Conservation (phyloP, 257 asterid genomes). For the Solanum gracilifrons region DNA sequence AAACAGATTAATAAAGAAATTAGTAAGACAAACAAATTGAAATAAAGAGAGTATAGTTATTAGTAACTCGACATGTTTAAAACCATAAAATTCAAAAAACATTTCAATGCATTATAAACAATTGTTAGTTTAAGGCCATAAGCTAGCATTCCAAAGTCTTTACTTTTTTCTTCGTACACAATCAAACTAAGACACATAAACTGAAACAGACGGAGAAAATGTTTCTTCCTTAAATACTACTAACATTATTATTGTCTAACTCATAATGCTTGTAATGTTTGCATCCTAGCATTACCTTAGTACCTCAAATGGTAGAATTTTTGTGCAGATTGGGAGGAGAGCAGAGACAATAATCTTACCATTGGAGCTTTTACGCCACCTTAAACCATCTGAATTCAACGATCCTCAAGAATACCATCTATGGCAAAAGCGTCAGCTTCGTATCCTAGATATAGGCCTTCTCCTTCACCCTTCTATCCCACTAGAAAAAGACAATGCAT, state of each 20-base stretch:
- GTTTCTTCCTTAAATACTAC: neutral
- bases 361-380: constrained; percentile 55
- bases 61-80: neutral
- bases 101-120: neutral
- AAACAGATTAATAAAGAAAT: too few species aligned
- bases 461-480: constrained; percentile 53
- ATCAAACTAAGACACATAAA: neutral
- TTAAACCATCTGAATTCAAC: constrained; percentile 60
- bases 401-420: constrained; percentile 53
- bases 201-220: fast-evolving
- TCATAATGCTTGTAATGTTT: neutral
- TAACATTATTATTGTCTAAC: neutral
- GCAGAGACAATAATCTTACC: constrained; percentile 79
- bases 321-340: constrained; percentile 55
- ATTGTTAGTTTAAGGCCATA: neutral
- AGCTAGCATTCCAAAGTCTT: neutral
- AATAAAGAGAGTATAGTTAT: neutral
- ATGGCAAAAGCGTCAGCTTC: constrained; percentile 64
- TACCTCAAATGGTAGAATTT: neutral
- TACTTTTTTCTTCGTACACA: neutral
- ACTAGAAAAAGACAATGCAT: constrained; percentile 32
- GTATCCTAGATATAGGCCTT: constrained; percentile 53
- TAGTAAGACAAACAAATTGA: neutral
- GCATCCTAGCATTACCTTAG: neutral
- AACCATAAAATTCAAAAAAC: neutral